A percentile compares a stretch with the other conserved stretches of the same genome.
Evolutionary conservation across 2,329 filamentous ascomycete species (phyloP).

Genomic region (Metarhizium sp.): DNA sequence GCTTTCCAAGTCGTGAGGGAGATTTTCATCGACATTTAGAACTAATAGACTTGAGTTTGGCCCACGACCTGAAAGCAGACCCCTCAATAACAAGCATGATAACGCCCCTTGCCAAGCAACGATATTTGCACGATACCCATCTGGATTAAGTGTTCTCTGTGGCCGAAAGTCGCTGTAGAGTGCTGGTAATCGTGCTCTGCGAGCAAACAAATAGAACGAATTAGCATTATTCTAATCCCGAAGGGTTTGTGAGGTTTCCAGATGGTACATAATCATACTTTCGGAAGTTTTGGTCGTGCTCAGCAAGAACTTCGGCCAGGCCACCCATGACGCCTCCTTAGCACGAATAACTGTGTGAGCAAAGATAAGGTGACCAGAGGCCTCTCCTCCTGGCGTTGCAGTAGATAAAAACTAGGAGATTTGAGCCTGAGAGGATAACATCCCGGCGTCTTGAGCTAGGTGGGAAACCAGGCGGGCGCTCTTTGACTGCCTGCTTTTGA

Average conservation of each 20-base stretch:
- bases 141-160: slow-evolving; percentile 69
- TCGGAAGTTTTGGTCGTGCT: slow-evolving; percentile 52
- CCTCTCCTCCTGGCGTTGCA: background rate
- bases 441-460: background rate
- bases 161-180: slow-evolving; percentile 80
- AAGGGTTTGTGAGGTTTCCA: background rate
- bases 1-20: slow-evolving; percentile 63
- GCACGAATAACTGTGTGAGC: background rate
- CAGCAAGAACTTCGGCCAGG: slow-evolving; percentile 56
- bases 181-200: slow-evolving; percentile 67
- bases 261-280: slow-evolving; percentile 27
- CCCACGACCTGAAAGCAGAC: slow-evolving; percentile 35
- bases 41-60: slow-evolving; percentile 38
- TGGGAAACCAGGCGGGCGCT: background rate
- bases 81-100: slow-evolving; percentile 56
- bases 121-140: slow-evolving; percentile 75
- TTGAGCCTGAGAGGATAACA: background rate
- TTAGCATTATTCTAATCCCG: background rate
- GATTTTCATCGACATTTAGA: slow-evolving; percentile 47
- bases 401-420: background rate
- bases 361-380: background rate
- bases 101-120: slow-evolving; percentile 71
- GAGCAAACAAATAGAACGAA: background rate
- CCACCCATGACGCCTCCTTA: slow-evolving; percentile 42
- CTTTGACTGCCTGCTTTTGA: background rate